Conservation (phyloP, 129 eudicot genomes). For the Flaveria trinervia region DNA sequence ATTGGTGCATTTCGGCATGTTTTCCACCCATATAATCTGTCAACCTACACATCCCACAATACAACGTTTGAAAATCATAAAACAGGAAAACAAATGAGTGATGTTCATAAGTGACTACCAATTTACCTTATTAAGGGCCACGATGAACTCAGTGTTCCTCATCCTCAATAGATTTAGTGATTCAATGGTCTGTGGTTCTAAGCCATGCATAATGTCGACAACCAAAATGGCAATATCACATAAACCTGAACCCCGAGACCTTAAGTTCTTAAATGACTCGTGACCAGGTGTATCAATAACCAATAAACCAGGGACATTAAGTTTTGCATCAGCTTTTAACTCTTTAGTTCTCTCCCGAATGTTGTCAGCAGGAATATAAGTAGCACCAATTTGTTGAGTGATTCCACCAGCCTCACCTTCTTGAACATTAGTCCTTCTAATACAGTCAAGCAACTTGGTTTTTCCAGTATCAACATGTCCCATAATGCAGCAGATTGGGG, state of each 20-base stretch:
- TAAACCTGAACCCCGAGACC: slow-evolving; percentile 94
- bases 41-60: slow-evolving; percentile 53
- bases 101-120: slow-evolving; percentile 1
- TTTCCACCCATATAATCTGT: slow-evolving; percentile 92
- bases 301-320: slow-evolving; percentile 87
- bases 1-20: slow-evolving; percentile 86
- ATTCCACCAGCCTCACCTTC: slow-evolving; percentile 99
- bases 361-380: slow-evolving; percentile 91
- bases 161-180: slow-evolving; percentile 82
- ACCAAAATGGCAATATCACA: slow-evolving; percentile 96
- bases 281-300: slow-evolving; percentile 99
- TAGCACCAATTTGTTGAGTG: slow-evolving; percentile 97
- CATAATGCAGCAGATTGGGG: slow-evolving; percentile 98
- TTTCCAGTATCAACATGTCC: slow-evolving; percentile 99
- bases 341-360: slow-evolving; percentile 93
- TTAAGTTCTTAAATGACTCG: slow-evolving; percentile 84
- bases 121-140: slow-evolving; percentile 88
- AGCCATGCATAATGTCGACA: slow-evolving; percentile 97
- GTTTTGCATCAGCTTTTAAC: slow-evolving; percentile 89
- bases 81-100: not conserved
- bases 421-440: slow-evolving; percentile 94
- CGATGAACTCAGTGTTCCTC: slow-evolving; percentile 89
- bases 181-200: slow-evolving; percentile 94
- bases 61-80: slow-evolving; percentile 21
- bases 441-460: slow-evolving; percentile 92